Evolutionary conservation across 108 stramenopile species (phyloP), one percentile per base, ranked within the genome.

Genomic region (Pseudonitzschia delicatissima): DNA sequence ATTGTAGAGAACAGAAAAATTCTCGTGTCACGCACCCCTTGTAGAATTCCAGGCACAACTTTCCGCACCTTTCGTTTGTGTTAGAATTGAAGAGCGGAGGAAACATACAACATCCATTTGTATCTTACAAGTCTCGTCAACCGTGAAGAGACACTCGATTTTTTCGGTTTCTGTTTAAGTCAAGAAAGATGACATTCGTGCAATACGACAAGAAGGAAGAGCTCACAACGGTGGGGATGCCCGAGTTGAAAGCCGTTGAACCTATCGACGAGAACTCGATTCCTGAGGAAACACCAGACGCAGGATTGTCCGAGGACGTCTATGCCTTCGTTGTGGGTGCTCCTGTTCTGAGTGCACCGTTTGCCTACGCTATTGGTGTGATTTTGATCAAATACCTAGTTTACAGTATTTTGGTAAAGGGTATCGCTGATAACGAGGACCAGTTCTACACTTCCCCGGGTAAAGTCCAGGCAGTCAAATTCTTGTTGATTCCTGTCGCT

Each of bases 401-500:
- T 20, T 66, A 28, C 17, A n/a, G 48, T 39, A 15, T 21, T 35
- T 53, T 66, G 25, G 17, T 39, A 36, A 32, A 15, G 2, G 48
- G 37, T 5, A 66, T 47, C 26, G 17, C 2, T n/a, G 36, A 36
- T 32, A 37, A 25, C 18, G 0, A 12, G 1, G 0, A 1, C 15
- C 40, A 42, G 40, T 15, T 9, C 15, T n/a, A n/a, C n/a, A n/a
- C n/a, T n/a, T n/a, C n/a, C n/a, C 21, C 47, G 20, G 20, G 47
- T 2, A 2, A 48, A 21, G 23, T 23, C 20, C 47, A 48, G 1
- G 57, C 57, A 11, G 71, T 82, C 1, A 82, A 86, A 59, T 81
- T 83, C 21, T 67, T 86, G 11, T 45, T 83, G 34, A 42, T 86
- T 18, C 82, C 80, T 0, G 80, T 86, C 12, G 71, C 74, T n/a